phyloP scores from a whole-genome alignment of 306 rosid species.

The Bauhinia variegata region DNA sequence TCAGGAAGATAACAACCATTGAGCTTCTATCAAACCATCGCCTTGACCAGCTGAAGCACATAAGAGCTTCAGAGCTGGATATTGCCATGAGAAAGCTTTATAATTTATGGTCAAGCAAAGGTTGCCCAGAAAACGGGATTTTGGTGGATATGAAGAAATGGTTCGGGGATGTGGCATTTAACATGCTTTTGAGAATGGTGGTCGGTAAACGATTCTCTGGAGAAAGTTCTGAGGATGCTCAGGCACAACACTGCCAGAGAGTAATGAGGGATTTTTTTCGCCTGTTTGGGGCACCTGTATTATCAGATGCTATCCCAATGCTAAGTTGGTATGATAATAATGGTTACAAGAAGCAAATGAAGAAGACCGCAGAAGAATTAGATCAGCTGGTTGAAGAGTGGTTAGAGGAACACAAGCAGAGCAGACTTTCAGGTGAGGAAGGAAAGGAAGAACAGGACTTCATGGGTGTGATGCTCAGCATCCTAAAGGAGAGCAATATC shows the following conservation, averaged over 20 bases:
- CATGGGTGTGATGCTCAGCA: slow-evolving; percentile 35
- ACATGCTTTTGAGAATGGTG: slow-evolving; percentile 27
- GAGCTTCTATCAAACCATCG: slow-evolving; percentile 42
- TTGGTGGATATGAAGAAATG: slow-evolving; percentile 41
- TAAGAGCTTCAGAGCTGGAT: slow-evolving; percentile 26
- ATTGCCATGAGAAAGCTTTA: slow-evolving; percentile 27
- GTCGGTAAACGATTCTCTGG: slow-evolving; percentile 22
- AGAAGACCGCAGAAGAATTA: slow-evolving; percentile 34
- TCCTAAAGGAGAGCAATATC: background rate
- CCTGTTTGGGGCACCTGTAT: slow-evolving; percentile 27
- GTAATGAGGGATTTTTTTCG: slow-evolving; percentile 18
- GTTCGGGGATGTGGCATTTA: slow-evolving; percentile 35
- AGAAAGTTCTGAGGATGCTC: slow-evolving; percentile 11
- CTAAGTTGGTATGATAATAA: slow-evolving; percentile 39
- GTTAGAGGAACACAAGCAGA: slow-evolving; percentile 40
- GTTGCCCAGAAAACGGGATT: slow-evolving; percentile 31
- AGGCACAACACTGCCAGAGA: slow-evolving; percentile 6
- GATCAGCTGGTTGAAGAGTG: slow-evolving; percentile 21
- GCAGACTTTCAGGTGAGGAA: background rate
- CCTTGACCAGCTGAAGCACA: slow-evolving; percentile 33
- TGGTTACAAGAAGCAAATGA: slow-evolving; percentile 30
- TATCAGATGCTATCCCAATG: slow-evolving; percentile 30
- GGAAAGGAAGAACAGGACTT: slow-evolving; percentile 32
- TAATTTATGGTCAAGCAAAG: slow-evolving; percentile 19
- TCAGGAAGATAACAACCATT: slow-evolving; percentile 43